Base-by-base conservation (phyloP, 768 basidiomycete species). In the Calocybe indica region DNA sequence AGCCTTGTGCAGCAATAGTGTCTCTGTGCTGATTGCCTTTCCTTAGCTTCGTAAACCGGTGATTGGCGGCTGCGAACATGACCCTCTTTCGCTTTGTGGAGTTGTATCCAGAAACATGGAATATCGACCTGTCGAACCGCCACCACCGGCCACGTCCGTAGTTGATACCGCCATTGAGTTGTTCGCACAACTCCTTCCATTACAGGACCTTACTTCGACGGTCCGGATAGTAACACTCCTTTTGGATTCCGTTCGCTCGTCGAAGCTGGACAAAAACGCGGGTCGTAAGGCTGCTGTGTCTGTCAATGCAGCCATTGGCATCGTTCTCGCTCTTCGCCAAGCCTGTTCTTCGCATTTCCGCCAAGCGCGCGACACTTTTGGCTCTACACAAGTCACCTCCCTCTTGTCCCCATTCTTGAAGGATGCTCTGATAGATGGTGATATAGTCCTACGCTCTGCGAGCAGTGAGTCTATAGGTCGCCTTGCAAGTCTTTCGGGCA, bases 391-490 rank as follows among this genome's bases (percentile, higher is more conserved):
- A 56, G 71, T 91, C 13, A 79, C 85, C 2, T 61, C 73, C 1
- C 57, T 76, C 37, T 59, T 93, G 3, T 80, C 84, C 12, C 73
- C 81, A 0, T 82, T 96, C 52, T 68, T 96, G 37, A 92, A 91
- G 85, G 88, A 90, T 45, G 80, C 84, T 0, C 70, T 98, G 9
- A 69, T 91, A 5, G 89, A 97, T 56, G 79, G 85, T 0, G 93
- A 94, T 59, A 65, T 78, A 2, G 75, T 84, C 14, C 66, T 97
- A 12, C 81, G 94, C 1, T 77, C 78, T 12, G 82, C 85, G 0
- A 83, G 85, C 34, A 93, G 92, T 53, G 92, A 96, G 63, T 82
- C 88, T 0, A 81, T 98, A 50, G 96, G 95, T 11, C 82, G 90
- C 11, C 68, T 98, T 6, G 86, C 90, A 6, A 87, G 81, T 55